Conservation (phyloP, 1,284 basidiomycete genomes). For the Neolentinus lepideus region DNA sequence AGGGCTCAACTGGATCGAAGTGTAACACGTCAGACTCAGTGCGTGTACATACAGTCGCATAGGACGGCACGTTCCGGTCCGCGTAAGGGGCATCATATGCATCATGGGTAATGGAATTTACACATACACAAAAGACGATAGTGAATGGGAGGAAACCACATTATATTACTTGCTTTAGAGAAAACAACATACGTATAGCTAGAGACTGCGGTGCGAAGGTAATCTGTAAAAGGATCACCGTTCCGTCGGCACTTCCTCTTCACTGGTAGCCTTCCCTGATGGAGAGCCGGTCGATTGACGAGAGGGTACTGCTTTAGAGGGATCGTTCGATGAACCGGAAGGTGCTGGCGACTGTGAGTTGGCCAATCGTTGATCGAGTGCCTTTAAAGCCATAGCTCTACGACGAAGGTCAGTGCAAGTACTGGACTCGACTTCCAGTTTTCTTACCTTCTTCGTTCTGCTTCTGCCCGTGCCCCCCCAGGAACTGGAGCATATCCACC, state of each 20-base stretch:
- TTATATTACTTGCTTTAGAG: not conserved
- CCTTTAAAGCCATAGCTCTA: constrained; percentile 90
- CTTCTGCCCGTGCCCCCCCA: constrained; percentile 84
- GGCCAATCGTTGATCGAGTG: constrained; percentile 88
- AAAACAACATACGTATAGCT: not conserved
- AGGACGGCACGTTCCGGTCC: not conserved
- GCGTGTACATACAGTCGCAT: too few relatives aligned
- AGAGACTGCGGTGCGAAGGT: not conserved
- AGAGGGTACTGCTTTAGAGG: not conserved
- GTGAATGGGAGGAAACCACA: not conserved
- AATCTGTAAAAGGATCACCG: not conserved
- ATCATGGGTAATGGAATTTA: too few relatives aligned
- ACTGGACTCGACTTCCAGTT: constrained; percentile 3
- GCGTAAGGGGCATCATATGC: too few relatives aligned
- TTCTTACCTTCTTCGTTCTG: constrained; percentile 82
- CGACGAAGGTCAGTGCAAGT: constrained; percentile 1
- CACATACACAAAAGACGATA: not conserved
- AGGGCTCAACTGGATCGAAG: not conserved
- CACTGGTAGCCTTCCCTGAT: not conserved
- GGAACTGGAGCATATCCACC: constrained; percentile 73
- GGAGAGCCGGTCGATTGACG: not conserved
- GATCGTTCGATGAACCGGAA: not conserved
- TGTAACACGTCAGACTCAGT: too few relatives aligned
- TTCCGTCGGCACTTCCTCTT: not conserved
- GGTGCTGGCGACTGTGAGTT: constrained; percentile 25